These are phyloP conservation scores for Coemansia sp. DNA, from an alignment of 192 early-diverging fungal genomes.

Conservation along the genomic window DNA sequence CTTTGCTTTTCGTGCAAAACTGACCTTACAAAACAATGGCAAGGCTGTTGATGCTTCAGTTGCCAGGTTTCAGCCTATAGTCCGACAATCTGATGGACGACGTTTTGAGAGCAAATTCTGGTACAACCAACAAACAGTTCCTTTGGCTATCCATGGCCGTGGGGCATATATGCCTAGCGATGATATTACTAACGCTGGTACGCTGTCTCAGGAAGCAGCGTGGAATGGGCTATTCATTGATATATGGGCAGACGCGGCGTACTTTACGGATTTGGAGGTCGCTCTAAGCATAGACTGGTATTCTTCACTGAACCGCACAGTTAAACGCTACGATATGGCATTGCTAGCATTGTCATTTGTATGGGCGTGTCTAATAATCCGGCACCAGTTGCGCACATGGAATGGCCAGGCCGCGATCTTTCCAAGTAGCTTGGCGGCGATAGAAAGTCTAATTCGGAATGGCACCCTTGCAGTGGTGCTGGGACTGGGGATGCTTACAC, in stretches of 20 bases:
- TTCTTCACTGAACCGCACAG: conserved; percentile 64
- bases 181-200: neutral
- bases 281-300: conserved; percentile 63
- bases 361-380: conserved; percentile 58
- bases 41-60: neutral
- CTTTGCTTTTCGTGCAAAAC: conserved; percentile 35
- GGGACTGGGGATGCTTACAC: conserved; percentile 16
- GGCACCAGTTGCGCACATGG: conserved; percentile 45
- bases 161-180: conserved; percentile 32
- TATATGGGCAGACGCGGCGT: conserved; percentile 38
- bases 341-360: conserved; percentile 66
- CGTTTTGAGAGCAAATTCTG: conserved; percentile 52
- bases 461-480: conserved; percentile 26
- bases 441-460: conserved; percentile 44
- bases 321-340: conserved; percentile 72
- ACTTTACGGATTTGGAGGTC: conserved; percentile 33
- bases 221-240: conserved; percentile 51
- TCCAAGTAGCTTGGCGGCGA: conserved; percentile 31
- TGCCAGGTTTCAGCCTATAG: conserved; percentile 25
- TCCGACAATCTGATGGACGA: conserved; percentile 48
- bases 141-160: conserved; percentile 51
- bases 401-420: conserved; percentile 19
- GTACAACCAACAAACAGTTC: conserved; percentile 25
- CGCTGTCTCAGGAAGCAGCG: neutral
- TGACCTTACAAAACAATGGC: conserved; percentile 15